Conservation (phyloP, 2,329 filamentous ascomycete genomes). For the Xylariales sp. region DNA sequence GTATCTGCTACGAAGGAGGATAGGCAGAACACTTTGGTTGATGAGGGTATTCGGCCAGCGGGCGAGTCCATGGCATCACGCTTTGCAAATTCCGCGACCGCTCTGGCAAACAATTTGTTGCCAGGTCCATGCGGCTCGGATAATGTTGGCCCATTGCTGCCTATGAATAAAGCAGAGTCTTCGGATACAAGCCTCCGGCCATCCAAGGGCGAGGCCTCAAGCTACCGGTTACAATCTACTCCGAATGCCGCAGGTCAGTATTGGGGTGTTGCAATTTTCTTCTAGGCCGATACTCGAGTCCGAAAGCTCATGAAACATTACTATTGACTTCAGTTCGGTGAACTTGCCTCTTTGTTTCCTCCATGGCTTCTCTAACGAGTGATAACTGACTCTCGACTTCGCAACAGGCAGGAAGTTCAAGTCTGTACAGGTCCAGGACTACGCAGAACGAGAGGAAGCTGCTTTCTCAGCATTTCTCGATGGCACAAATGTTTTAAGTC, state of each 20-base stretch:
- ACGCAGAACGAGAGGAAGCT: conserved; percentile 27
- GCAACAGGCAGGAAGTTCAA: conserved; percentile 19
- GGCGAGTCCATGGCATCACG: conserved; percentile 13
- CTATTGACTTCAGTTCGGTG: no score
- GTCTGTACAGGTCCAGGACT: conserved; percentile 21
- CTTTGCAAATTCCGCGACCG: conserved; percentile 18
- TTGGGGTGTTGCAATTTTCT: no score
- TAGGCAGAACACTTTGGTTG: no score
- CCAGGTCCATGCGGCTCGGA: conserved; percentile 8
- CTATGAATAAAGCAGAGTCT: conserved; percentile 1
- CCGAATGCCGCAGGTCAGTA: no score
- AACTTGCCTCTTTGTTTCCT: no score
- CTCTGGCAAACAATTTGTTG: conserved; percentile 21
- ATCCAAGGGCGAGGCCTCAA: conserved; percentile 7
- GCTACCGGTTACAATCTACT: neutral
- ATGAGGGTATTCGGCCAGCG: no score
- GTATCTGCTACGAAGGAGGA: no score
- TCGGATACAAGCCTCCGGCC: conserved; percentile 2
- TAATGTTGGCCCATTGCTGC: conserved; percentile 5
- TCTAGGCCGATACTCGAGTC: no score
- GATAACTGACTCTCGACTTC: no score
- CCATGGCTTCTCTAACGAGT: no score
- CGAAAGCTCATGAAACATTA: no score
- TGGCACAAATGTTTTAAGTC: conserved; percentile 15
- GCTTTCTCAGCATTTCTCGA: conserved; percentile 34